These are phyloP conservation scores for Pseudogymnoascus sp. DNA, from an alignment of 2,329 filamentous ascomycete genomes.

Conservation along the genomic window DNA sequence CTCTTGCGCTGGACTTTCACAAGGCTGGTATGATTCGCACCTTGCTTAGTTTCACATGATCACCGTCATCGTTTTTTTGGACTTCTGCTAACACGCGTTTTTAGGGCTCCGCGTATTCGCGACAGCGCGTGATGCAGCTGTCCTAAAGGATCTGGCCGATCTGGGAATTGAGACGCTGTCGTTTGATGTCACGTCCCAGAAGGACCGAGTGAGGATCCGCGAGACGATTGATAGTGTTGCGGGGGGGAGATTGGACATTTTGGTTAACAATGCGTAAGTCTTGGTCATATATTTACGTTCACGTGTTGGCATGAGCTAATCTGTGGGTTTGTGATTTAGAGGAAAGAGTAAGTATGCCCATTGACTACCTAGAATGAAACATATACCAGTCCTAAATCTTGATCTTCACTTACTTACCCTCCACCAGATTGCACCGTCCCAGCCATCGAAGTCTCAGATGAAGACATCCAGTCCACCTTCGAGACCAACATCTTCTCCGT, in stretches of 20 bases:
- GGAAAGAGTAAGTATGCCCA: background rate
- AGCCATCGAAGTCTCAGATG: conserved; percentile 15
- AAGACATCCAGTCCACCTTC: conserved; percentile 24
- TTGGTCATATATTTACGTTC: background rate
- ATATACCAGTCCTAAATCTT: background rate
- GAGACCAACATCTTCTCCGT: conserved; percentile 35
- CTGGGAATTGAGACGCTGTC: background rate
- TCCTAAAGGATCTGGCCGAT: background rate
- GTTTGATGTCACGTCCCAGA: background rate
- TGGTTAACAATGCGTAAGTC: conserved; percentile 17
- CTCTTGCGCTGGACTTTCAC: background rate
- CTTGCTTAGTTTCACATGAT: background rate
- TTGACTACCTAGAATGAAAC: background rate
- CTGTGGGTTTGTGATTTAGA: background rate
- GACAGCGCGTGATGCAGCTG: background rate
- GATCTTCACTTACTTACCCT: background rate
- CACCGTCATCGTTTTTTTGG: background rate
- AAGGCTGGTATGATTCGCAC: background rate
- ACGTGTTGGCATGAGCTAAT: background rate
- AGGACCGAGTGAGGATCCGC: background rate
- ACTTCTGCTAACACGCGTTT: background rate
- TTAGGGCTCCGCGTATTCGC: background rate
- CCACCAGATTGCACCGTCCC: conserved; percentile 16
- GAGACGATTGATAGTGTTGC: background rate
- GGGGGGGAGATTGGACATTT: conserved; percentile 1